Conservation (phyloP, 768 basidiomycete species). For the Suillus clintonianus region DNA sequence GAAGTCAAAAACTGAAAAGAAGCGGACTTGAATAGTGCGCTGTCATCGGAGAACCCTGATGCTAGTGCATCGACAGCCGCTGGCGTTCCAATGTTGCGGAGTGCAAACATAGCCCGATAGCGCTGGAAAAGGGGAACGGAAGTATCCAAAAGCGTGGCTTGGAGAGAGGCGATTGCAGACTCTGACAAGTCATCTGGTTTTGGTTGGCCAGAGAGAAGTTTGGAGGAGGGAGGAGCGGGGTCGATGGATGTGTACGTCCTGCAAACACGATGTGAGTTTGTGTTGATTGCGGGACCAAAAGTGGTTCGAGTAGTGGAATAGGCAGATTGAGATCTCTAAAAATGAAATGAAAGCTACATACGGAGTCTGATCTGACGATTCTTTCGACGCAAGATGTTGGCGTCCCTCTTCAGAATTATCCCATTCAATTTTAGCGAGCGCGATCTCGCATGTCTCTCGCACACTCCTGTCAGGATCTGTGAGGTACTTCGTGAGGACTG, state of each 20-base stretch:
- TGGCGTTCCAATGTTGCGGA: conserved; percentile 88
- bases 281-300: neutral
- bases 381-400: conserved; percentile 38
- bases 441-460: conserved; percentile 96
- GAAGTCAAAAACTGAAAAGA: neutral
- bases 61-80: conserved; percentile 90
- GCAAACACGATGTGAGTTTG: neutral
- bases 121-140: conserved; percentile 81
- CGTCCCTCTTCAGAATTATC: conserved; percentile 78
- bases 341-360: conserved; percentile 23
- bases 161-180: conserved; percentile 54
- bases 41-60: conserved; percentile 85
- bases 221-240: conserved; percentile 81
- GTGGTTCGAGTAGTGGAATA: neutral
- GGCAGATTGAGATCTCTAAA: neutral
- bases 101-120: conserved; percentile 97
- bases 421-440: conserved; percentile 93
- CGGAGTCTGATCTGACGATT: conserved; percentile 38
- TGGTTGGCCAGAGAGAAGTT: conserved; percentile 54
- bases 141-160: conserved; percentile 63
- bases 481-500: conserved; percentile 70
- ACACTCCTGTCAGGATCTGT: conserved; percentile 73
- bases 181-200: conserved; percentile 53
- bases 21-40: conserved; percentile 89
- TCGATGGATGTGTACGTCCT: conserved; percentile 85